phyloP scores from a whole-genome alignment of 2,329 filamentous ascomycete species.

The Hypoxylon sp. region DNA sequence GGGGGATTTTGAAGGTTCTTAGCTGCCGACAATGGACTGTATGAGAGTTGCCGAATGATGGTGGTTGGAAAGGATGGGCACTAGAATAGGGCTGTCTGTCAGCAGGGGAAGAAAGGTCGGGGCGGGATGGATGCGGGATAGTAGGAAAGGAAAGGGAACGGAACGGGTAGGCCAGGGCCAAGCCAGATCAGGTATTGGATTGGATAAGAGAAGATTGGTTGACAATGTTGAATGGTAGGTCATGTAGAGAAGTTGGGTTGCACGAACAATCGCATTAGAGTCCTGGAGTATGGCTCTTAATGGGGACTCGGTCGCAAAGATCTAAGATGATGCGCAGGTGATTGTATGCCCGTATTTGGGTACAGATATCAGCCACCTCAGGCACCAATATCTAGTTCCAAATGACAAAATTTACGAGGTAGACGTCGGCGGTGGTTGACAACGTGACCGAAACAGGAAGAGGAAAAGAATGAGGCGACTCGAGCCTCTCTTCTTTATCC shows the following conservation, averaged over 20 bases:
- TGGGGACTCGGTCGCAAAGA: constrained; percentile 44
- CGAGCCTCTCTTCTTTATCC: constrained; percentile 10
- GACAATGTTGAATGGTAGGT: constrained; percentile 24
- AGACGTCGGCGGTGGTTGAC: constrained; percentile 18
- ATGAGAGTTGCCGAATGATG: constrained; percentile 38
- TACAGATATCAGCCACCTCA: constrained; percentile 36
- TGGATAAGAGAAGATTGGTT: constrained; percentile 34
- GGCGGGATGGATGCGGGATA: constrained; percentile 40
- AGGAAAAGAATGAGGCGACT: constrained; percentile 32
- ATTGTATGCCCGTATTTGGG: constrained; percentile 30
- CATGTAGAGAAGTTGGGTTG: constrained; percentile 38
- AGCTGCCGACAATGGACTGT: constrained; percentile 29
- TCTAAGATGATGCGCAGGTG: constrained; percentile 37
- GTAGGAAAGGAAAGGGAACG: constrained; percentile 28
- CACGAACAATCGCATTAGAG: constrained; percentile 42
- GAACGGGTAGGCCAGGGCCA: constrained; percentile 27
- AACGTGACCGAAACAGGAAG: constrained; percentile 21
- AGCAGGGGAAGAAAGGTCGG: constrained; percentile 44
- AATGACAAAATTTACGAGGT: constrained; percentile 9
- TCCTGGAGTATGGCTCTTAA: constrained; percentile 18
- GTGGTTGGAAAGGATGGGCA: constrained; percentile 42
- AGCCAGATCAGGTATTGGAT: constrained; percentile 22
- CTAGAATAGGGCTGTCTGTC: constrained; percentile 49
- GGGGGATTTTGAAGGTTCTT: constrained; percentile 30
- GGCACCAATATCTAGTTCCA: constrained; percentile 28